phyloP scores from a whole-genome alignment of 345 rosid species.

The Psidium guajava region DNA sequence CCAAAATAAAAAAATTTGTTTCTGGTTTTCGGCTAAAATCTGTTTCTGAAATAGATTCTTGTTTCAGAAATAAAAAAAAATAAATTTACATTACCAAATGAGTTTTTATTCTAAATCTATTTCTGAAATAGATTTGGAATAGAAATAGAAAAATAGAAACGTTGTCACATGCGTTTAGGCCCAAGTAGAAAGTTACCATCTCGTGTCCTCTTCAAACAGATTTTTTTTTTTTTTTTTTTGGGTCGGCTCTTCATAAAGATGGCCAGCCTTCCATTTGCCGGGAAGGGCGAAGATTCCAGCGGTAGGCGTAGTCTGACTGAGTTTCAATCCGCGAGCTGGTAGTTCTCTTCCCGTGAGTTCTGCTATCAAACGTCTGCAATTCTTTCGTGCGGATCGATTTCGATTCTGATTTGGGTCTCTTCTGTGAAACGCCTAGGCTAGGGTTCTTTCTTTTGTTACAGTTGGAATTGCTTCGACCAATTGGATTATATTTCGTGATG shows the following conservation, averaged over 20 bases:
- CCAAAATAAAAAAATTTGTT: too few relatives aligned
- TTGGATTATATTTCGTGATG: neutral
- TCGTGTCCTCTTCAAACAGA: neutral
- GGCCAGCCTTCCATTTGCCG: neutral
- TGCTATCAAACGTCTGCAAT: neutral
- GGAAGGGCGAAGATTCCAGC: neutral
- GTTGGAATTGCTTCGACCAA: neutral
- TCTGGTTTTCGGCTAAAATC: too few relatives aligned
- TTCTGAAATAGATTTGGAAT: too few relatives aligned
- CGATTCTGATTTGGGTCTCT: neutral
- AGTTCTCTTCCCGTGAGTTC: neutral
- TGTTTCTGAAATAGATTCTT: too few relatives aligned
- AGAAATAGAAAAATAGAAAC: too few relatives aligned
- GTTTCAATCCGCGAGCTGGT: neutral
- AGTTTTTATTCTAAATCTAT: too few relatives aligned
- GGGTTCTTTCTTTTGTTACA: neutral
- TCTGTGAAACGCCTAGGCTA: neutral
- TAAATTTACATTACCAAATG: too few relatives aligned
- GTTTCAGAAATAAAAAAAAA: too few relatives aligned
- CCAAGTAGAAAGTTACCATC: neutral
- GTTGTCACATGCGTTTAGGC: too few relatives aligned
- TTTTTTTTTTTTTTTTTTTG: too few relatives aligned
- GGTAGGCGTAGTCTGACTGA: neutral
- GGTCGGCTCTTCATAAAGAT: neutral
- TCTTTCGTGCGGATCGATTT: neutral